These are phyloP conservation scores for Coprinellus micaceus DNA, from an alignment of 768 basidiomycete species.

Conservation along the genomic window DNA sequence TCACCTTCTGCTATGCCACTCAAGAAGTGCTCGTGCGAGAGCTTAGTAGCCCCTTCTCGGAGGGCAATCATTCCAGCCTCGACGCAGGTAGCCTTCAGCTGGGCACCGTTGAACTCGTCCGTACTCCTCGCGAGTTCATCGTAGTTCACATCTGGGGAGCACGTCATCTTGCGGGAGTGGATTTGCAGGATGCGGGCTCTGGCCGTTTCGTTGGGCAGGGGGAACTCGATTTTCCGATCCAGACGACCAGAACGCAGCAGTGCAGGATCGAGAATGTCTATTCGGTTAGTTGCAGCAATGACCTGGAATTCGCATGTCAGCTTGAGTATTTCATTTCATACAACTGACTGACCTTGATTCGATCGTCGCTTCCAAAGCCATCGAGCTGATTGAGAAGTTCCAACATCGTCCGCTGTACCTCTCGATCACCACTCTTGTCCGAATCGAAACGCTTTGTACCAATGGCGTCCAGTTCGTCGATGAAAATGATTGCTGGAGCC, in stretches of 20 bases:
- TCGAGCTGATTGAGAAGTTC: slow-evolving; percentile 97
- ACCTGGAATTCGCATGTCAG: slow-evolving; percentile 50
- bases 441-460: slow-evolving; percentile 98
- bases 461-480: slow-evolving; percentile 97
- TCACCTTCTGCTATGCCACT: slow-evolving; percentile 85
- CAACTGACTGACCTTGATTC: slow-evolving; percentile 74
- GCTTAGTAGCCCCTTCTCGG: slow-evolving; percentile 83
- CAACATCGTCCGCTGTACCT: slow-evolving; percentile 99
- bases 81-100: slow-evolving; percentile 96
- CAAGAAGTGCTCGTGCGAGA: slow-evolving; percentile 94
- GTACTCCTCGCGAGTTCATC: slow-evolving; percentile 95
- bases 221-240: slow-evolving; percentile 98
- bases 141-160: slow-evolving; percentile 86
- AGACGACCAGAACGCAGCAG: slow-evolving; percentile 97
- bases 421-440: slow-evolving; percentile 97
- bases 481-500: slow-evolving; percentile 98
- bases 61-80: slow-evolving; percentile 99
- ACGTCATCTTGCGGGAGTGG: slow-evolving; percentile 94
- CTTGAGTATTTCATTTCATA: slow-evolving; percentile 1
- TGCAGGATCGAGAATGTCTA: slow-evolving; percentile 97
- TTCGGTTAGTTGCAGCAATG: slow-evolving; percentile 97
- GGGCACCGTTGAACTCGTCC: slow-evolving; percentile 98
- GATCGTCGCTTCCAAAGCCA: slow-evolving; percentile 93
- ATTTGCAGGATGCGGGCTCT: slow-evolving; percentile 95
- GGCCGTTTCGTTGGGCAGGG: slow-evolving; percentile 93